A percentile compares a stretch with the other conserved stretches of the same genome.
These are phyloP conservation scores for Carex scoparia DNA, from an alignment of 176 grass and related monocot genomes.

Conservation along the genomic window DNA sequence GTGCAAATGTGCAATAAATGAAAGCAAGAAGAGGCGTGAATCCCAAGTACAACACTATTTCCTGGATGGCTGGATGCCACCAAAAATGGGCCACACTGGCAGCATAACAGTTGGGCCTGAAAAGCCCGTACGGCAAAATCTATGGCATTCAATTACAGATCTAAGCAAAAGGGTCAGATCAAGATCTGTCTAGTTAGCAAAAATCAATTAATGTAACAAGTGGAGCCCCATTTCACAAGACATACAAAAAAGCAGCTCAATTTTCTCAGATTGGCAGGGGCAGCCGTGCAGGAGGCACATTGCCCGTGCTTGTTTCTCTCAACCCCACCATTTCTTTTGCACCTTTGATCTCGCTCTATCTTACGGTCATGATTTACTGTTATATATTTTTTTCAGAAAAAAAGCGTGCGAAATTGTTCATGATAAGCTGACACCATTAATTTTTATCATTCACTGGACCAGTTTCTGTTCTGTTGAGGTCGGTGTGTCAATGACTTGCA, in stretches of 20 bases:
- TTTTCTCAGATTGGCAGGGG: neutral
- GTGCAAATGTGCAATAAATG: neutral
- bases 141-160: slow-evolving; percentile 18
- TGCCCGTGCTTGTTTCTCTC: neutral
- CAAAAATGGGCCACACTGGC: slow-evolving; percentile 16
- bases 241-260: neutral
- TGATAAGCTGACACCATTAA: neutral
- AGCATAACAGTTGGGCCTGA: slow-evolving; percentile 1
- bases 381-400: neutral
- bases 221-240: slow-evolving; percentile 16
- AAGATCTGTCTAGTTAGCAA: neutral
- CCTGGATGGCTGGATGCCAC: neutral
- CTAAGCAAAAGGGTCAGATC: neutral
- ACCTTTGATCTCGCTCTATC: neutral
- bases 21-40: neutral
- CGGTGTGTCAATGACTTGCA: neutral
- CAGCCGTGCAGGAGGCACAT: neutral
- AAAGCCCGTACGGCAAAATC: slow-evolving; percentile 15
- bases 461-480: neutral
- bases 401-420: neutral
- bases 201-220: neutral
- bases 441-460: neutral
- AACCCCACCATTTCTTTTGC: neutral
- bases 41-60: neutral
- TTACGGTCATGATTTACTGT: neutral